A percentile compares a stretch with the other conserved stretches of the same genome.
These are phyloP conservation scores for Magnolia sinica DNA, from an alignment of 164 flowering plant genomes.

Conservation along the genomic window DNA sequence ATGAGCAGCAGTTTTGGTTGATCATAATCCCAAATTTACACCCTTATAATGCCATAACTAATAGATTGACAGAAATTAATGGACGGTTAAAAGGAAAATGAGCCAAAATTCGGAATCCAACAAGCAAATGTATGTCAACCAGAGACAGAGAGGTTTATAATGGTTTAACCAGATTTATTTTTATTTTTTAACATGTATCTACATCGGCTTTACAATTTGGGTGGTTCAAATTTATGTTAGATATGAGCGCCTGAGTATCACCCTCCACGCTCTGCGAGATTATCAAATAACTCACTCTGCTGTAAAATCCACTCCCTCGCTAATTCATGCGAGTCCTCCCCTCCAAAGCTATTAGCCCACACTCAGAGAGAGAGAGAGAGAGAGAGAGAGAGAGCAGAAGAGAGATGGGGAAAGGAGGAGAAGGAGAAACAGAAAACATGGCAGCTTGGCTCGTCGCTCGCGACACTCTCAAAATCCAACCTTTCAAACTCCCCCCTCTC, in stretches of 20 bases:
- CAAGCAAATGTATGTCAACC: too few relatives aligned
- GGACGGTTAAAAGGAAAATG: too few relatives aligned
- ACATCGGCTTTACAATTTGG: too few relatives aligned
- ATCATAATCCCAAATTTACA: too few relatives aligned
- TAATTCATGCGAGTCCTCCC: neutral
- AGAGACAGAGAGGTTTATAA: too few relatives aligned
- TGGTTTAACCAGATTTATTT: too few relatives aligned
- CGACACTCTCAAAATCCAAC: slow-evolving; percentile 78
- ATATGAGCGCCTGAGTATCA: neutral
- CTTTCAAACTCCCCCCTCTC: slow-evolving; percentile 79
- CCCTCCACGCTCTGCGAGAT: neutral
- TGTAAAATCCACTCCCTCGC: neutral
- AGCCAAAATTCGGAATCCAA: too few relatives aligned
- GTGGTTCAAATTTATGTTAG: too few relatives aligned
- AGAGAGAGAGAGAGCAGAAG: neutral
- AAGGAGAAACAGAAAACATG: slow-evolving; percentile 61
- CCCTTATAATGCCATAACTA: too few relatives aligned
- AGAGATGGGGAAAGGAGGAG: slow-evolving; percentile 10
- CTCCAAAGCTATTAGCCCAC: neutral
- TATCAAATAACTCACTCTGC: neutral
- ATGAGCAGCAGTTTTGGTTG: too few relatives aligned
- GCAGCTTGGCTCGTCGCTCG: slow-evolving; percentile 92
- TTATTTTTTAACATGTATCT: too few relatives aligned
- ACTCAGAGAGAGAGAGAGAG: neutral
- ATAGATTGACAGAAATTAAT: too few relatives aligned